phyloP scores from a whole-genome alignment of 306 rosid genomes.

The Malus sieversii region DNA sequence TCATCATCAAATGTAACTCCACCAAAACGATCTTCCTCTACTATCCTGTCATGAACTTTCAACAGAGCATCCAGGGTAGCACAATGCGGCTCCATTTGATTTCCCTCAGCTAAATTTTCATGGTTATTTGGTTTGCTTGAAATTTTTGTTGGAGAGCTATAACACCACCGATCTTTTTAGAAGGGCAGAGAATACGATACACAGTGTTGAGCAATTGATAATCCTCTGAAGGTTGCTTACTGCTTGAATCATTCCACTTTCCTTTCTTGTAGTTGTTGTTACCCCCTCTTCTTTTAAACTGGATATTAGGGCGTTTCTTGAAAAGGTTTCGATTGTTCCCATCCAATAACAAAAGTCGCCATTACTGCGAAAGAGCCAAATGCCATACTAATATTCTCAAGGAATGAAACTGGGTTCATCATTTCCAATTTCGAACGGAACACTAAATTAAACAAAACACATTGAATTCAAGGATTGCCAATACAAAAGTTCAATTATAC shows the following conservation, averaged over 20 bases:
- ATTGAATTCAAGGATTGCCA: background rate
- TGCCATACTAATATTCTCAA: background rate
- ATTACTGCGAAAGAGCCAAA: background rate
- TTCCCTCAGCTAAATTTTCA: conserved; percentile 13
- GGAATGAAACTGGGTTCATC: background rate
- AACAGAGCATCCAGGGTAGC: conserved; percentile 33
- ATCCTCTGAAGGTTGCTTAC: conserved; percentile 10
- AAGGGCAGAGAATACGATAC: conserved; percentile 31
- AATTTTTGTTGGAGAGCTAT: background rate
- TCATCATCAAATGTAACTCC: conserved; percentile 25
- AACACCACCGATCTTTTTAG: conserved; percentile 28
- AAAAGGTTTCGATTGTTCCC: conserved; percentile 15
- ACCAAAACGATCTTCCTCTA: conserved; percentile 24
- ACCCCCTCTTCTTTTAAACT: conserved; percentile 24
- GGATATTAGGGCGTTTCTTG: background rate
- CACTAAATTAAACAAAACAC: background rate
- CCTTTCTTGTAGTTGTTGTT: conserved; percentile 2
- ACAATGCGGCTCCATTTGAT: conserved; percentile 16
- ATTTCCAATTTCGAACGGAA: background rate
- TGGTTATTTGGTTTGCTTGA: background rate
- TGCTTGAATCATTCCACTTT: conserved; percentile 12
- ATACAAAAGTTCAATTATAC: background rate
- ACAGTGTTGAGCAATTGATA: conserved; percentile 17
- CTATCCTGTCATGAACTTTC: conserved; percentile 29
- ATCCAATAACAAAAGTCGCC: background rate